These are phyloP conservation scores for Massariosphaeria phaeospora DNA, from an alignment of 495 filamentous ascomycete species.

Conservation along the genomic window DNA sequence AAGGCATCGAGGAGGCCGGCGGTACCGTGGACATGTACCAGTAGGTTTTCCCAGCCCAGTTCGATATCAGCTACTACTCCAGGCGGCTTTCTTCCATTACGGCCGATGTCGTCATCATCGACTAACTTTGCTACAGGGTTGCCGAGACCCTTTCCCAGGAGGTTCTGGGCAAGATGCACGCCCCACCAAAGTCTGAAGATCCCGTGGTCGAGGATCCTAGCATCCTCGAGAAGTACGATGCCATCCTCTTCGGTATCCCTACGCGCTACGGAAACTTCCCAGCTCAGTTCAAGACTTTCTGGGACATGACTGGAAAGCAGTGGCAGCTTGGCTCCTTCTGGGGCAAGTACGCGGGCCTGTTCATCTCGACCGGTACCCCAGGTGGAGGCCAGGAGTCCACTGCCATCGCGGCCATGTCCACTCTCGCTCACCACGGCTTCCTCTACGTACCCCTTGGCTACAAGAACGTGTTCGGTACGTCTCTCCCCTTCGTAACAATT, in stretches of 20 bases:
- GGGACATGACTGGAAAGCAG: conserved; percentile 73
- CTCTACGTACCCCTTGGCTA: conserved; percentile 94
- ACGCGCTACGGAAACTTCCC: conserved; percentile 99
- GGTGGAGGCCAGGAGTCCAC: conserved; percentile 96
- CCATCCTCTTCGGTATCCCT: conserved; percentile 89
- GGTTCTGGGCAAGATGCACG: conserved; percentile 82
- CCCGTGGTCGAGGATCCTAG: conserved; percentile 59
- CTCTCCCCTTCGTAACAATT: neutral
- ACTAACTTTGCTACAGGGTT: conserved; percentile 45
- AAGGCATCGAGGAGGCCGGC: conserved; percentile 83
- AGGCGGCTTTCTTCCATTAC: too few relatives aligned
- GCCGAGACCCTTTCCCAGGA: conserved; percentile 81
- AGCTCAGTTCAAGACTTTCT: conserved; percentile 90
- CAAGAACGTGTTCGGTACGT: conserved; percentile 62
- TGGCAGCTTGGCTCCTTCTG: conserved; percentile 61
- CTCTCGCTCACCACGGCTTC: conserved; percentile 87
- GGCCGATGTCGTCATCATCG: too few relatives aligned
- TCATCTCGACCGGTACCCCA: conserved; percentile 73
- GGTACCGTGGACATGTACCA: conserved; percentile 76
- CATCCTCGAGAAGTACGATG: conserved; percentile 74
- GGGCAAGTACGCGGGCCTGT: conserved; percentile 90
- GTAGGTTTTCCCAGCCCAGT: conserved; percentile 45
- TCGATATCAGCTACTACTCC: neutral
- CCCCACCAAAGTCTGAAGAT: conserved; percentile 65
- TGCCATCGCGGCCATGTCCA: conserved; percentile 74